Evolutionary conservation across 768 basidiomycete genomes (phyloP), one percentile per base, ranked within the genome.

Genomic region (Suillus hirtellus): DNA sequence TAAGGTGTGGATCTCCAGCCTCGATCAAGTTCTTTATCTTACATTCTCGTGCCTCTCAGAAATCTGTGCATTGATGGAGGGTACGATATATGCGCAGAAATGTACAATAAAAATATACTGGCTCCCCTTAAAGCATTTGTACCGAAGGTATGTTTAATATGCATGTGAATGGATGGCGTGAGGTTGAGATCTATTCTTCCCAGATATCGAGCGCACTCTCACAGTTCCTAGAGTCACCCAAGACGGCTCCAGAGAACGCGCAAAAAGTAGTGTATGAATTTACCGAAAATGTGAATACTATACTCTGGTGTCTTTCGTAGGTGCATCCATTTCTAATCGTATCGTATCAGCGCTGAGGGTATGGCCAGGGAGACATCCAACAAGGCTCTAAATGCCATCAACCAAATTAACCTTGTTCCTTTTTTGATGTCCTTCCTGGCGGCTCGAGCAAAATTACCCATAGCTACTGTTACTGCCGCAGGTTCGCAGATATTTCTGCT

Each of bases 51-150:
- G 35, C 37, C 59, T 40, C 70, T 40, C 70, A 97, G 95, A 65
- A 98, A 97, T 78, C 76, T 98, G 15, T 95, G 93, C 70, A 89
- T 98, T 70, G 96, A 98, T 71, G 96, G 95, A 17, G 96, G 96
- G 59, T 92, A 93, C 72, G 95, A 97, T 67, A 91, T 97, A 54
- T 96, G 95, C 69, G 93, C 91, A 1, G 94, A 97, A 75, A 96
- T 98, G 93, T 96, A 90, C 78, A 97, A 98, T 75, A 97, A 97
- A 79, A 93, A 92, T 68, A 88, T 97, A 52, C 79, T 97, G 58
- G 82, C 87, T 7, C 92, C 92, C 2, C 75, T 95, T 63, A 86
- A 81, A 68, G 81, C 84, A 0, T 92, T 93, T 69, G 81, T 95
- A 19, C 89, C 90, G 8, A 95, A 93, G 80, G 94, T 92, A 66